These are phyloP conservation scores for Pilobolus umbonatus DNA, from an alignment of 192 early-diverging fungal species.

Conservation along the genomic window DNA sequence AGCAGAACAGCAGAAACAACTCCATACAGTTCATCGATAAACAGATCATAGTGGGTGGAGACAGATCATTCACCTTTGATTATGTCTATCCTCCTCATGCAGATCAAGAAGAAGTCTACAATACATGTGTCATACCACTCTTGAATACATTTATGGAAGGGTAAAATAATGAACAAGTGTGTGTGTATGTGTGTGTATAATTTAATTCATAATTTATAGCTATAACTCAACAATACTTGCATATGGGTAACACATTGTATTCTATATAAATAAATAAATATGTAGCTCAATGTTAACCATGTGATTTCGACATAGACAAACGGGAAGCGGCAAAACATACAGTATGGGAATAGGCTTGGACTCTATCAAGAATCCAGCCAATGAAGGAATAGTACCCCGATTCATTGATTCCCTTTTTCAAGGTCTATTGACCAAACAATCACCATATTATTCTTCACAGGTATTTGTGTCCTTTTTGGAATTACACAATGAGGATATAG, in stretches of 20 bases:
- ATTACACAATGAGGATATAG: conserved; percentile 95
- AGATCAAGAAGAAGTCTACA: conserved; percentile 56
- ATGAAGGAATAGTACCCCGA: conserved; percentile 59
- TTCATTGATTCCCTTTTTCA: conserved; percentile 57
- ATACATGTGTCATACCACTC: conserved; percentile 52
- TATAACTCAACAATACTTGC: conserved; percentile 93
- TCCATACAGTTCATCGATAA: conserved; percentile 52
- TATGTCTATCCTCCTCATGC: conserved; percentile 54
- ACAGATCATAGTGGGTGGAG: conserved; percentile 56
- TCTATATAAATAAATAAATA: background rate
- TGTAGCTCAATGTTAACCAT: background rate
- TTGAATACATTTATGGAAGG: conserved; percentile 70
- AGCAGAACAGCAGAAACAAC: conserved; percentile 50
- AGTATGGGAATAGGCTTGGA: conserved; percentile 84
- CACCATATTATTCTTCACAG: conserved; percentile 34
- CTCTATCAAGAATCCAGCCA: background rate
- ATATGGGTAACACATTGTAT: conserved; percentile 54
- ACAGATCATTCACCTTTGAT: conserved; percentile 68
- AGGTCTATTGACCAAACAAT: conserved; percentile 29
- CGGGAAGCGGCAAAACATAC: conserved; percentile 91
- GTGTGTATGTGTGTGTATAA: background rate
- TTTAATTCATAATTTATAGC: conserved; percentile 28
- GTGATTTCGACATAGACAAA: conserved; percentile 52
- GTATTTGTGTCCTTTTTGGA: conserved; percentile 84
- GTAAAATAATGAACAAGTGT: no score